A percentile compares a stretch with the other conserved stretches of the same genome.
phyloP scores from a whole-genome alignment of 441 rosid genomes.

The Hura crepitans region DNA sequence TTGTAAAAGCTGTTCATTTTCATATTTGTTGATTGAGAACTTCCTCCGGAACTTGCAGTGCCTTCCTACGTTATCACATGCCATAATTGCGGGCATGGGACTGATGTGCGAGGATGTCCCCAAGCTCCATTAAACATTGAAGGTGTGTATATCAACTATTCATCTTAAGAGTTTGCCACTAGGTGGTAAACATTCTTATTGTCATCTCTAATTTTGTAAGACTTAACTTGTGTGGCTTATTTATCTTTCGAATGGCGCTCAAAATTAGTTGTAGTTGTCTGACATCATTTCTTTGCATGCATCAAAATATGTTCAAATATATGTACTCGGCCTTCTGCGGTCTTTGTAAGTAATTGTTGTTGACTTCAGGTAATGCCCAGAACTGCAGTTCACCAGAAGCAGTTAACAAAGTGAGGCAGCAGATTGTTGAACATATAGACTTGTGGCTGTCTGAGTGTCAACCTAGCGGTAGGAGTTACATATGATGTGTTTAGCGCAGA shows the following conservation, averaged over 20 bases:
- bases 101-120: conserved; percentile 92
- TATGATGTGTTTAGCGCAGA: conserved; percentile 25
- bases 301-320: too few relatives aligned
- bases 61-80: conserved; percentile 76
- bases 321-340: neutral
- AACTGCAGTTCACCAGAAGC: conserved; percentile 84
- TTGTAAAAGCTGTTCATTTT: neutral
- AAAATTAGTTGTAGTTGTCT: neutral
- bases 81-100: conserved; percentile 90
- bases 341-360: conserved; percentile 4
- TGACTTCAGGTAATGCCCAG: conserved; percentile 59
- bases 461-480: conserved; percentile 36
- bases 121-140: conserved; percentile 66
- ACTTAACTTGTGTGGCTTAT: neutral
- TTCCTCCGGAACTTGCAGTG: conserved; percentile 43
- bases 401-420: conserved; percentile 75
- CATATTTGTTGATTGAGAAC: neutral
- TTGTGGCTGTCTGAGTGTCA: conserved; percentile 88
- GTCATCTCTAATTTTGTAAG: neutral
- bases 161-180: neutral
- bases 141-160: conserved; percentile 40
- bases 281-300: neutral
- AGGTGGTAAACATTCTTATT: neutral
- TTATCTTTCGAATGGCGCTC: neutral
- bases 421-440: conserved; percentile 67